Evolutionary conservation across 371 early-diverging fungal genomes (phyloP), one percentile per base, ranked within the genome.

Genomic region (Mortierella sp.): DNA sequence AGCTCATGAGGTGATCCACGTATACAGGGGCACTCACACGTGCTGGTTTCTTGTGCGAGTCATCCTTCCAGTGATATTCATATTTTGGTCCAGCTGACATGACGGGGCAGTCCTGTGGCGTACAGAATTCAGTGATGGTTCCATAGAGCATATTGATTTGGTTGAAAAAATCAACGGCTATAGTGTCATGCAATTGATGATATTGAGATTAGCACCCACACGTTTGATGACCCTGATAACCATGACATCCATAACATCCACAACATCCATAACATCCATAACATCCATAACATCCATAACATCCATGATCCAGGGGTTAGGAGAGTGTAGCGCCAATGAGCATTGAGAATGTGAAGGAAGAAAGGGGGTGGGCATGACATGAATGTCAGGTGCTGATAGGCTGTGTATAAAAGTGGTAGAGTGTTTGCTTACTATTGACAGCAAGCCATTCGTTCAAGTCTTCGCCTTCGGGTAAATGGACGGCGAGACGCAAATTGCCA

Each of bases 81-180:
- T 91, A 86, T 78, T 87, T 87, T 10, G 89, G 83, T 52, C 97
- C 96, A 11, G 96, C 97, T 16, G 94, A 90, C 97, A 97, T 97
- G 59, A 90, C 86, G 1, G 96, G 94, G 75, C 97, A 97, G 16
- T 86, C 85, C 58, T 90, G 88, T 22, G 93, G 91, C 0, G 96
- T 97, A 82, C 92, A 92, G 63, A 86, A 89, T 81, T 96, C 95
- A 47, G 93, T 90, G 63, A 96, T 89, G 5, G 96, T 91, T 58
- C 94, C 95, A 79, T 94, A 97, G 11, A 97, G 85, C 90, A 96
- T 89, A 86, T 96, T 97, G 71, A 94, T 89, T 76, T 97, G 96
- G 87, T 96, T 95, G 87, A 92, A 96, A 80, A 97, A 97, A 84
- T 97, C 97, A n/a, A 95, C 93, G 1, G 90, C 89, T 89, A 58